Evolutionary conservation across 768 basidiomycete genomes (phyloP).

Genomic region (Rhodosporidiobolus odoratus): DNA sequence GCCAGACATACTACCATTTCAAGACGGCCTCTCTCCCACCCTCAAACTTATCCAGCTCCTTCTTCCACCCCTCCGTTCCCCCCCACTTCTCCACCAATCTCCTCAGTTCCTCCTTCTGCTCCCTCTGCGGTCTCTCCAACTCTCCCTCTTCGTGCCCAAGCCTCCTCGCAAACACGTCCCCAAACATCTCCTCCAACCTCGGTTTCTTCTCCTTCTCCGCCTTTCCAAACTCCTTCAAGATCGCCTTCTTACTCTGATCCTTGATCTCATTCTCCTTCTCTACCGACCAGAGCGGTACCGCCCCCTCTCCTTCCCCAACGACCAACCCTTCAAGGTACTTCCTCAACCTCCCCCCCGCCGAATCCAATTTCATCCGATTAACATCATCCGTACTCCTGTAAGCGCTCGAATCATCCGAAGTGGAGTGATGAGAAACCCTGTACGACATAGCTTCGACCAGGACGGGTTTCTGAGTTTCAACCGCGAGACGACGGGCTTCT

Average conservation of each 20-base stretch:
- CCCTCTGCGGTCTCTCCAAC: constrained; percentile 63
- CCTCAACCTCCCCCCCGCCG: constrained; percentile 54
- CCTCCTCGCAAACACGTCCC: constrained; percentile 65
- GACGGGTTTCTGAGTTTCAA: constrained; percentile 74
- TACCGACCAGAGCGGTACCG: constrained; percentile 65
- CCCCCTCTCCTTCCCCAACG: too few species aligned
- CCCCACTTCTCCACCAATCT: constrained; percentile 77
- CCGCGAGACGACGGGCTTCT: constrained; percentile 65
- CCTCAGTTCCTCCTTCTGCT: constrained; percentile 74
- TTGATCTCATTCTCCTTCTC: constrained; percentile 69
- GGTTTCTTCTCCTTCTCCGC: constrained; percentile 66
- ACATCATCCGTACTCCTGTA: constrained; percentile 86
- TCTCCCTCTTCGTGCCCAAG: constrained; percentile 74
- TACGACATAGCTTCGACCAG: constrained; percentile 56
- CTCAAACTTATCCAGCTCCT: constrained; percentile 66
- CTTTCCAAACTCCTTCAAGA: constrained; percentile 69
- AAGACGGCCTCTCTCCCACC: constrained; percentile 50
- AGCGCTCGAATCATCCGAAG: constrained; percentile 88
- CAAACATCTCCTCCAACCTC: constrained; percentile 74
- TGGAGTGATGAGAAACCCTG: constrained; percentile 88
- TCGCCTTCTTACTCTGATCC: constrained; percentile 62
- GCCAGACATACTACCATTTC: too few species aligned
- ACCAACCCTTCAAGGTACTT: constrained; percentile 67
- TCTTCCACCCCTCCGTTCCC: constrained; percentile 67
- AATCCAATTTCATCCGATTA: constrained; percentile 72